These are phyloP conservation scores for Cryphonectria parasitica DNA, from an alignment of 2,329 filamentous ascomycete species.

Conservation along the genomic window DNA sequence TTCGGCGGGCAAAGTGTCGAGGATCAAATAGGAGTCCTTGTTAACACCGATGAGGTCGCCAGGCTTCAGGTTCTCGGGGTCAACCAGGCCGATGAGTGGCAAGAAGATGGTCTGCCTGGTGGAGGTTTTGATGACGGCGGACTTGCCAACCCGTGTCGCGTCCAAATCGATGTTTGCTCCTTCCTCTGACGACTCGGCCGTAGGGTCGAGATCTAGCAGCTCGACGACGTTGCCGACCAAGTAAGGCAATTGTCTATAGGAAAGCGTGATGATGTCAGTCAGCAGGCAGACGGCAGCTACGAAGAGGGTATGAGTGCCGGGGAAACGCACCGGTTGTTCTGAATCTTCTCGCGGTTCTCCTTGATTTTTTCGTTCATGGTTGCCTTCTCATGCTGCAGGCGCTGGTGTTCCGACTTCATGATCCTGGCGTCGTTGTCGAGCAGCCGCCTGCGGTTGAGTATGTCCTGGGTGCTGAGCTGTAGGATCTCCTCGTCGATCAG, in stretches of 20 bases:
- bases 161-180: conserved; percentile 98
- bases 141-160: conserved; percentile 95
- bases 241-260: conserved; percentile 88
- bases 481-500: conserved; percentile 93
- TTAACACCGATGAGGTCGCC: conserved; percentile 97
- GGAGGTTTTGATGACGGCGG: conserved; percentile 98
- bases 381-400: conserved; percentile 91
- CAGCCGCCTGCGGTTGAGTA: conserved; percentile 85
- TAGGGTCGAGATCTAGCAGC: conserved; percentile 93
- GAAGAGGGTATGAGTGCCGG: conserved; percentile 15
- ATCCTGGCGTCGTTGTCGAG: conserved; percentile 97
- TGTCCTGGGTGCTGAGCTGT: conserved; percentile 90
- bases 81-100: conserved; percentile 93
- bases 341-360: conserved; percentile 98
- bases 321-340: conserved; percentile 83
- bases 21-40: conserved; percentile 96
- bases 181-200: conserved; percentile 93
- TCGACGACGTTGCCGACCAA: conserved; percentile 98
- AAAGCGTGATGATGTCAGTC: conserved; percentile 29
- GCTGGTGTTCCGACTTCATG: conserved; percentile 96
- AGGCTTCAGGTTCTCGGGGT: conserved; percentile 92
- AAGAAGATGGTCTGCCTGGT: conserved; percentile 98
- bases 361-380: conserved; percentile 99
- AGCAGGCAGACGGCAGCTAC: conserved; percentile 24
- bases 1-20: conserved; percentile 95